phyloP scores from a whole-genome alignment of 2,329 filamentous ascomycete genomes.

The Chrysoporthe austroafricana region DNA sequence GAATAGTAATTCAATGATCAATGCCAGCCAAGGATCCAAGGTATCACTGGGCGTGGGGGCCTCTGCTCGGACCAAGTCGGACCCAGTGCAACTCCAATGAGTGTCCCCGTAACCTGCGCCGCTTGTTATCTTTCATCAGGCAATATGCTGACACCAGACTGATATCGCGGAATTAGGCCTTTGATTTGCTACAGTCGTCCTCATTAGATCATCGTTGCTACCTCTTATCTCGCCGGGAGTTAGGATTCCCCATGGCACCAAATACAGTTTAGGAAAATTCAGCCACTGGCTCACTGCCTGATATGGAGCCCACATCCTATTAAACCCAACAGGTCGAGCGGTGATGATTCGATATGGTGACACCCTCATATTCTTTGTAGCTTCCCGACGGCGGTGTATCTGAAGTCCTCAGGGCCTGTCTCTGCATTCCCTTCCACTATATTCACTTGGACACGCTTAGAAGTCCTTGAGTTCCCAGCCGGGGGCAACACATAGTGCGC shows the following conservation, averaged over 20 bases:
- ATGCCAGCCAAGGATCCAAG: neutral
- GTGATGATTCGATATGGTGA: neutral
- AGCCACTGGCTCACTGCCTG: neutral
- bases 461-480: neutral
- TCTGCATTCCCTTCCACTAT: neutral
- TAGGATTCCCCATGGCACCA: neutral
- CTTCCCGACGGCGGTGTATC: neutral
- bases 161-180: neutral
- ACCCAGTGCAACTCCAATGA: neutral
- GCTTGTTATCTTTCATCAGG: neutral
- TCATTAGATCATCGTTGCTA: constrained; percentile 8
- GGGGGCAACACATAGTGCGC: too few relatives aligned
- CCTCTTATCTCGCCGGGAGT: constrained; percentile 5
- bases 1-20: neutral
- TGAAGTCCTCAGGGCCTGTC: neutral
- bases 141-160: neutral
- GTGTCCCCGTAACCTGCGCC: neutral
- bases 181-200: constrained; percentile 6
- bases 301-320: neutral
- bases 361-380: neutral
- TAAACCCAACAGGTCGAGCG: neutral
- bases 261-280: too few relatives aligned
- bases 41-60: neutral
- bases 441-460: neutral
- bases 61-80: neutral